Percentiles rank a stretch among this genome's conserved stretches.
phyloP scores from a whole-genome alignment of 768 basidiomycete species.

The Lactarius pseudohatsudake region DNA sequence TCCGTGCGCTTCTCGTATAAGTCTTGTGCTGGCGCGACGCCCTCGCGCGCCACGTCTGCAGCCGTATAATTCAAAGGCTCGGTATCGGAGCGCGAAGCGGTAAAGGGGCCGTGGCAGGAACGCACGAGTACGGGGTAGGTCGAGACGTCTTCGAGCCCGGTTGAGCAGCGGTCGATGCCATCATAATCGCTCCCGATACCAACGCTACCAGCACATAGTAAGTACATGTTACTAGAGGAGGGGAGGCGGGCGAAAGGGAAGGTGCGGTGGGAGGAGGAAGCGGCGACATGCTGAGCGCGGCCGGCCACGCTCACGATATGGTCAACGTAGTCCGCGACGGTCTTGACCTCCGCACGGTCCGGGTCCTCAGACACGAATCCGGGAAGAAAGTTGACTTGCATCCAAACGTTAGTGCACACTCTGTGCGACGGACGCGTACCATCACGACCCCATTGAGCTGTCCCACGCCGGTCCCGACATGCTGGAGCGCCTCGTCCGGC shows the following conservation, averaged over 20 bases:
- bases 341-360: conserved; percentile 60
- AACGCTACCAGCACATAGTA: conserved; percentile 48
- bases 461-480: conserved; percentile 63
- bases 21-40: conserved; percentile 58
- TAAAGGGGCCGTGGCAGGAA: background rate
- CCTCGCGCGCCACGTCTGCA: conserved; percentile 76
- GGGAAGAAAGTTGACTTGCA: conserved; percentile 78
- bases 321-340: conserved; percentile 80
- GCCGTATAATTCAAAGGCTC: conserved; percentile 52
- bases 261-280: background rate
- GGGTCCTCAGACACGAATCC: conserved; percentile 56
- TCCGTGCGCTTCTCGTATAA: conserved; percentile 79
- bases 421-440: conserved; percentile 42
- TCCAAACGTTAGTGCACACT: background rate
- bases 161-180: conserved; percentile 65
- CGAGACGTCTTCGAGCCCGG: conserved; percentile 86
- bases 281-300: conserved; percentile 58
- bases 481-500: conserved; percentile 72
- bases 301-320: conserved; percentile 76
- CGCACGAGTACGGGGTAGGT: conserved; percentile 68
- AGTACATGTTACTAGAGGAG: background rate
- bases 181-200: conserved; percentile 86
- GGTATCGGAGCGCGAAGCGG: background rate
- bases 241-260: background rate
- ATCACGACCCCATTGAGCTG: conserved; percentile 87